Evolutionary conservation across 345 rosid genomes (phyloP).

Genomic region (Acer negundo): DNA sequence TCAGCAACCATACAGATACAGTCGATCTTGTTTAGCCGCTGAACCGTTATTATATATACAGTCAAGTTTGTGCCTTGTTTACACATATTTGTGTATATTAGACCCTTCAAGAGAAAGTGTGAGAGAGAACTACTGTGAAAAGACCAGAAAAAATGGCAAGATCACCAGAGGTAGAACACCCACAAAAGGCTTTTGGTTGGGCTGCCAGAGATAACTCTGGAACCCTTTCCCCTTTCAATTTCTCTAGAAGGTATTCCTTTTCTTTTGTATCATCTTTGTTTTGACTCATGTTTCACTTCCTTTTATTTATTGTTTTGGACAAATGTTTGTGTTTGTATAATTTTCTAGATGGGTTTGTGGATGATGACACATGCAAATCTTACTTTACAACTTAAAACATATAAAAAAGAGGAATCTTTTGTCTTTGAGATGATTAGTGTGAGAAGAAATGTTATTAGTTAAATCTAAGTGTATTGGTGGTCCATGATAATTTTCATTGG

Average conservation of each 20-base stretch:
- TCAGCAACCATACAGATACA: too few relatives aligned
- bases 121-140: neutral
- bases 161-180: slow-evolving; percentile 64
- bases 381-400: neutral
- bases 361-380: neutral
- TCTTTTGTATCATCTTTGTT: neutral
- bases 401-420: neutral
- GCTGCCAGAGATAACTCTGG: slow-evolving; percentile 81
- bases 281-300: neutral
- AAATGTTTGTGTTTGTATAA: neutral
- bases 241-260: slow-evolving; percentile 70
- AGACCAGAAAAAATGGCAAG: slow-evolving; percentile 48
- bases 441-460: neutral
- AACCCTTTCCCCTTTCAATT: slow-evolving; percentile 65
- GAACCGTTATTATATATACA: neutral
- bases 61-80: neutral
- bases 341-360: neutral
- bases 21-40: too few relatives aligned
- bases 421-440: neutral
- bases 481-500: neutral
- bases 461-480: neutral
- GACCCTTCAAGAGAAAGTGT: slow-evolving; percentile 17
- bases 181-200: slow-evolving; percentile 75
- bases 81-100: slow-evolving; percentile 18
- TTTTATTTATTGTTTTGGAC: neutral